Conservation (phyloP, 768 basidiomycete genomes). For the Kwoniella dejecticola region DNA sequence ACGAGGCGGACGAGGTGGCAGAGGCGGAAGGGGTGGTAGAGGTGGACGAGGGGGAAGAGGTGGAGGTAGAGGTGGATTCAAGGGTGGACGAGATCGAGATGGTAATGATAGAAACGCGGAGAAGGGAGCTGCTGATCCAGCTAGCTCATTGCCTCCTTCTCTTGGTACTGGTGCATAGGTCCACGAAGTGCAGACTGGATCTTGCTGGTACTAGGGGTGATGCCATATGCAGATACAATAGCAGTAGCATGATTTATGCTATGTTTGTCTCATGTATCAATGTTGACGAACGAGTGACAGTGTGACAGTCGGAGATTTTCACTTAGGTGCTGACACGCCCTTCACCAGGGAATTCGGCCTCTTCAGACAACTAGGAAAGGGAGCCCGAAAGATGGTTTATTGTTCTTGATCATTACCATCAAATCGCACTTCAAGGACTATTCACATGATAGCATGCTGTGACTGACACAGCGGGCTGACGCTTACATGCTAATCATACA, state of each 20-base stretch:
- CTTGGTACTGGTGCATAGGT: slow-evolving; percentile 19
- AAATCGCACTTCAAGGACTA: background rate
- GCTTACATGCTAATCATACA: no score
- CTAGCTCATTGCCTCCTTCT: slow-evolving; percentile 23
- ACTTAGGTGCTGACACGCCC: no score
- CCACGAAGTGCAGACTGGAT: background rate
- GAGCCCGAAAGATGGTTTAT: background rate
- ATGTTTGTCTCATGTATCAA: background rate
- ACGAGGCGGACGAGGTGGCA: slow-evolving; percentile 40
- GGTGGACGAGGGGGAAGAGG: slow-evolving; percentile 40
- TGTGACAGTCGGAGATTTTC: no score
- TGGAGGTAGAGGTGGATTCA: slow-evolving; percentile 20
- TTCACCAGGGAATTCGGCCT: no score
- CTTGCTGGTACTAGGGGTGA: background rate
- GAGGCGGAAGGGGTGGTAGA: slow-evolving; percentile 40
- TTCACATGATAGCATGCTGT: background rate
- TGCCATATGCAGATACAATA: background rate
- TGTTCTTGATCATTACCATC: slow-evolving; percentile 7
- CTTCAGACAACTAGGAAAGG: no score
- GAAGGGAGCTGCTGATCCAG: slow-evolving; percentile 13
- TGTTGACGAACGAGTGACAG: background rate
- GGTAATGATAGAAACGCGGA: slow-evolving; percentile 11
- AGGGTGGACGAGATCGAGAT: slow-evolving; percentile 20
- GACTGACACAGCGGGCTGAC: no score
- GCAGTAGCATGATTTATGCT: background rate